Evolutionary conservation across 2,329 filamentous ascomycete species (phyloP).

Genomic region (Bipolaris victoriae): DNA sequence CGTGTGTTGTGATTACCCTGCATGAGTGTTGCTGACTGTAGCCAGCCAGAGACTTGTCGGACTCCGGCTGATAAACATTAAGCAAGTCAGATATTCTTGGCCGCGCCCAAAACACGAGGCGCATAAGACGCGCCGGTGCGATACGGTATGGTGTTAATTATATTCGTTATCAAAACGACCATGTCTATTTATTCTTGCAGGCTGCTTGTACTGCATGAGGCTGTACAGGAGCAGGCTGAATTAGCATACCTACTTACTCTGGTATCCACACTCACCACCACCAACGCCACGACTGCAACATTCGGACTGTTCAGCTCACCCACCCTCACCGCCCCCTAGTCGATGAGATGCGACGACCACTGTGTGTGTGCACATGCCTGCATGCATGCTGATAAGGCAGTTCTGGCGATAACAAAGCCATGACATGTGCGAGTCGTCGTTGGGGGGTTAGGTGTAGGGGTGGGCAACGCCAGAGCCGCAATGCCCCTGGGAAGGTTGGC

Average conservation of each 20-base stretch:
- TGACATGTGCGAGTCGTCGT: slow-evolving; percentile 7
- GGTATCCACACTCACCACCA: neutral
- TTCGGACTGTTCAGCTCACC: slow-evolving; percentile 3
- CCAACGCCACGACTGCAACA: slow-evolving; percentile 2
- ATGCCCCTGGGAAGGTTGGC: slow-evolving; percentile 1
- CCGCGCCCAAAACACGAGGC: neutral
- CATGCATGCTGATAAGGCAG: slow-evolving; percentile 11
- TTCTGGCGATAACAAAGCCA: slow-evolving; percentile 6
- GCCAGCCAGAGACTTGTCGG: neutral
- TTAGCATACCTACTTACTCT: neutral
- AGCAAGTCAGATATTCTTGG: neutral
- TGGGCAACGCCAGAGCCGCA: slow-evolving; percentile 12
- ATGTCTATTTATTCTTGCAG: slow-evolving; percentile 15
- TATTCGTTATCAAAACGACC: neutral
- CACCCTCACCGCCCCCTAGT: slow-evolving; percentile 5
- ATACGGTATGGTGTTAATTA: neutral
- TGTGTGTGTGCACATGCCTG: neutral
- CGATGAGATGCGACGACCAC: neutral
- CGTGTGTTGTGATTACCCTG: neutral
- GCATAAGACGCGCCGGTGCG: neutral
- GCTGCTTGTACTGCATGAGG: slow-evolving; percentile 16
- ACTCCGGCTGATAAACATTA: neutral
- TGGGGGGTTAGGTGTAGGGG: neutral
- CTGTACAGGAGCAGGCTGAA: neutral
- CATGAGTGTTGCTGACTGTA: neutral